Evolutionary conservation across 2,329 filamentous ascomycete genomes (phyloP), one percentile per base, ranked within the genome.

Genomic region (Penicillium sp.): DNA sequence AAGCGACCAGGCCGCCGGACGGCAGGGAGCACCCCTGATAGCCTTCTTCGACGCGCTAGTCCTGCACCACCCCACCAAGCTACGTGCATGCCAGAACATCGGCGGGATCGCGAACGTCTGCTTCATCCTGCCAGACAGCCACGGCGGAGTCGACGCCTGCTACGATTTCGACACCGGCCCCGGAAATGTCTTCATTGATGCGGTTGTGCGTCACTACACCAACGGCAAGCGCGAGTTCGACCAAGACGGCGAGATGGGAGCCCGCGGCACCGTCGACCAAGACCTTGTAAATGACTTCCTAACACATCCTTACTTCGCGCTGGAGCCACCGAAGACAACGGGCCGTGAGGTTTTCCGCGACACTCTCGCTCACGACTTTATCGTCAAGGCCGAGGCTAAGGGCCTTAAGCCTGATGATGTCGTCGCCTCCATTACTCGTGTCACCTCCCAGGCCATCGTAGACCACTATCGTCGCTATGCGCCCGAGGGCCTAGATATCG

Each of bases 91-190:
- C 65, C 81, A 85, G 63, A 84, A 85, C 62, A 84, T 86, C 50
- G 81, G 81, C 47, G 82, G 83, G 30, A 83, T 86, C 39, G 80
- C 79, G 29, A 85, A 83, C 59, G 79, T 86, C 23, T 85, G 79
- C 70, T 84, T 63, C n/a, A 57, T 63, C n/a, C 58, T 61, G 8
- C 61, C 60, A 0, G 61, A 63, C 3, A 61, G 36, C 10, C 60
- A 63, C 30, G 61, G 61, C 18, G 61, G 61, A 2, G 58, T 62
- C 1, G 66, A 71, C 55, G 70, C 73, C 42, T 76, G 73, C 53
- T 78, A 77, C 60, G 79, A 82, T 61, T 81, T 82, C 56, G 78
- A 83, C 60, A 83, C 80, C 3, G 82, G 82, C 13, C 81, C 81
- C 3, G 81, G 82, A 10, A 84, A 83, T 59, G 67, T 72, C 32